These are phyloP conservation scores for Penicillium sp. DNA, from an alignment of 2,329 filamentous ascomycete genomes.

Conservation along the genomic window DNA sequence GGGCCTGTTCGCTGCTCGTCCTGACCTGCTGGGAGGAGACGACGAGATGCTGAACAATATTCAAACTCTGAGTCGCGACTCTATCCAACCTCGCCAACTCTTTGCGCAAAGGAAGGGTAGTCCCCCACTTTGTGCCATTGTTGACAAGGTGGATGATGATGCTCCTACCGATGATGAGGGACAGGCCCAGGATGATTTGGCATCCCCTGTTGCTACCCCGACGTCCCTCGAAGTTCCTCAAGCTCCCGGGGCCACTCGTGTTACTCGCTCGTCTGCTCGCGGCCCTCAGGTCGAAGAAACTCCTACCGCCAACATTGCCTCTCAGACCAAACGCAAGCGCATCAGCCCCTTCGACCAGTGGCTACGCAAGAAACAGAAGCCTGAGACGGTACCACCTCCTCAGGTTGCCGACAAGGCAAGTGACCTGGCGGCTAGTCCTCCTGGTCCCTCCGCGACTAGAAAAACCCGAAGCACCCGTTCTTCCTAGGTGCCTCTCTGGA, in stretches of 20 bases:
- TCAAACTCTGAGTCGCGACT: conserved; percentile 56
- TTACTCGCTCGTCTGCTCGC: conserved; percentile 32
- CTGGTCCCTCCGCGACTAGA: conserved; percentile 29
- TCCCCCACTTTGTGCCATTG: neutral
- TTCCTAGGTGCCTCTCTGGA: conserved; percentile 5
- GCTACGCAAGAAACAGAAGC: conserved; percentile 38
- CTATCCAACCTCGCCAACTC: conserved; percentile 60
- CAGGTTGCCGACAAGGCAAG: conserved; percentile 36
- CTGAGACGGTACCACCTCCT: conserved; percentile 18
- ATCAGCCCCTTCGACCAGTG: conserved; percentile 43
- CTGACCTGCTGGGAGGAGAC: conserved; percentile 36
- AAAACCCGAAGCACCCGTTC: conserved; percentile 27
- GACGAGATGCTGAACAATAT: conserved; percentile 26
- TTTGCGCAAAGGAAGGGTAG: conserved; percentile 55
- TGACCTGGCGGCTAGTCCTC: conserved; percentile 23
- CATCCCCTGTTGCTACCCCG: conserved; percentile 24
- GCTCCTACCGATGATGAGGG: neutral
- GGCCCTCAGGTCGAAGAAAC: conserved; percentile 23
- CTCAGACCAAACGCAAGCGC: conserved; percentile 30
- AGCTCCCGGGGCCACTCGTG: conserved; percentile 35
- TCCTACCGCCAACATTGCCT: conserved; percentile 15
- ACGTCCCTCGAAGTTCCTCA: conserved; percentile 9
- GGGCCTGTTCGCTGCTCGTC: conserved; percentile 41
- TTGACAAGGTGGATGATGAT: neutral
- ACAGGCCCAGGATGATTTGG: neutral